Evolutionary conservation across 148 eudicot species (phyloP).

Genomic region (Euryodendron excelsum): DNA sequence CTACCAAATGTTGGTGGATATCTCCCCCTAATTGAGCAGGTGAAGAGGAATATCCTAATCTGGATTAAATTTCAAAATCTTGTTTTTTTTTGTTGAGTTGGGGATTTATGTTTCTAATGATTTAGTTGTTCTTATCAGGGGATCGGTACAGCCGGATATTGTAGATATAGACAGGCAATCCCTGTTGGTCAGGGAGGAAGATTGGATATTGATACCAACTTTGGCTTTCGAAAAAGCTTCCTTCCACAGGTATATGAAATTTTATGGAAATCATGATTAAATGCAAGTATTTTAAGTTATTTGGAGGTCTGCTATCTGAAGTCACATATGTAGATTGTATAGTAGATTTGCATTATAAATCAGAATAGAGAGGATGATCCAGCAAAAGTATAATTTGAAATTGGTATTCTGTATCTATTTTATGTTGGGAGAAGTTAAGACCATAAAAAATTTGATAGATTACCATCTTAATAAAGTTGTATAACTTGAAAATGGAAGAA

Average conservation of each 20-base stretch:
- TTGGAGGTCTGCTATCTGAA: background rate
- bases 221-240: constrained; percentile 66
- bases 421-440: background rate
- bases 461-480: background rate
- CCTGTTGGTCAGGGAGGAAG: constrained; percentile 72
- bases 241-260: constrained; percentile 70
- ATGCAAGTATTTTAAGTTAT: too few relatives aligned
- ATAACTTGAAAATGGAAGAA: background rate
- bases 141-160: constrained; percentile 67
- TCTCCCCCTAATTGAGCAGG: constrained; percentile 57
- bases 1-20: constrained; percentile 82
- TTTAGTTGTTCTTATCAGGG: constrained; percentile 37
- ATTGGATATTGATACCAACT: constrained; percentile 68
- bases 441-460: background rate
- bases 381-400: background rate
- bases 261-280: background rate
- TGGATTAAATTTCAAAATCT: background rate
- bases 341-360: background rate
- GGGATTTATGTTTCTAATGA: background rate
- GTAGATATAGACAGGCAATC: constrained; percentile 81
- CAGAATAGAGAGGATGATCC: background rate
- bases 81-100: background rate
- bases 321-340: background rate
- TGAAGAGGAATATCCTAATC: background rate
- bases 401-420: background rate